Percentiles rank a stretch among this genome's conserved stretches.
phyloP scores from a whole-genome alignment of 106 monocot species.

The Dactylorhiza incarnata region DNA sequence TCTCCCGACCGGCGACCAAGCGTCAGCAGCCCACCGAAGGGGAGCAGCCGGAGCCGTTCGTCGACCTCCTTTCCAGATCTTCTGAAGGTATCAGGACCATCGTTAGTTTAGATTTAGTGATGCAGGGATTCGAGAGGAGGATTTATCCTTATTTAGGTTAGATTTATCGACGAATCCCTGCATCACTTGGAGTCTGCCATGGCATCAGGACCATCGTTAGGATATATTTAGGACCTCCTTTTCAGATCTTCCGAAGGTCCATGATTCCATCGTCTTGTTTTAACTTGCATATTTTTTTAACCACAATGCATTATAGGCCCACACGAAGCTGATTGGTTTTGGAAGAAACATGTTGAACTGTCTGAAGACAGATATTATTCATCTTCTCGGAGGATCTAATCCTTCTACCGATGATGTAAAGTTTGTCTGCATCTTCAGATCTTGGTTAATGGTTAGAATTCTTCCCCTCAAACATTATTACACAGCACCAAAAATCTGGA shows the following conservation, averaged over 20 bases:
- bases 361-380: constrained; percentile 82
- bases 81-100: constrained; percentile 20
- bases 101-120: too few relatives aligned
- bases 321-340: constrained; percentile 38
- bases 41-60: constrained; percentile 3
- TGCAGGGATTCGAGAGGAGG: too few relatives aligned
- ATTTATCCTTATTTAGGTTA: too few relatives aligned
- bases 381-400: constrained; percentile 63
- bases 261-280: background rate
- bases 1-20: constrained; percentile 24
- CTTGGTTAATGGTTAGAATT: too few relatives aligned
- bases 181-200: too few relatives aligned
- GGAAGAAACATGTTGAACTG: constrained; percentile 38
- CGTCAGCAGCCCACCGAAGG: too few relatives aligned
- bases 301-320: constrained; percentile 30
- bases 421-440: constrained; percentile 31
- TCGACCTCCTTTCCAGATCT: constrained; percentile 18
- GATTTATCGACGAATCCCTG: too few relatives aligned
- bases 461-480: too few relatives aligned
- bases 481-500: too few relatives aligned
- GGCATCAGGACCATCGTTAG: background rate
- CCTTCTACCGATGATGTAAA: constrained; percentile 58
- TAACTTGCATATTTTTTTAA: background rate
- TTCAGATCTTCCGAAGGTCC: background rate
- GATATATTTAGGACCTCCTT: background rate